phyloP scores from a whole-genome alignment of 1,284 basidiomycete genomes.

The Boletus semigastroideus region DNA sequence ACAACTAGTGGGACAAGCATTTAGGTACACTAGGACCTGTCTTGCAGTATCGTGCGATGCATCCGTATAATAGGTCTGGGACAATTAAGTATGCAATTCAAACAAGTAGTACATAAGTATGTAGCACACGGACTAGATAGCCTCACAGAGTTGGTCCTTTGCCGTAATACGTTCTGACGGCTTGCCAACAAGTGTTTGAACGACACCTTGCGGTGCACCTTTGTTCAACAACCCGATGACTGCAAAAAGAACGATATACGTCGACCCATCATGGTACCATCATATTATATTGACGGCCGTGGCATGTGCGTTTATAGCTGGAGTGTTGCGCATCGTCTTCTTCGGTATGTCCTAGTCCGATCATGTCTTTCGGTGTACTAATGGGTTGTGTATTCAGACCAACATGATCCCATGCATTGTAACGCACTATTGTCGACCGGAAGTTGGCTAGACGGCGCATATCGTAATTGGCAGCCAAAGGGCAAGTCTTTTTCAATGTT shows the following conservation, averaged over 20 bases:
- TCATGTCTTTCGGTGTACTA: background rate
- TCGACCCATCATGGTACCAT: constrained; percentile 58
- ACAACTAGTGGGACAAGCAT: constrained; percentile 34
- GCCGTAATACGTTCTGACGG: no score
- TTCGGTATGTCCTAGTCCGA: constrained; percentile 42
- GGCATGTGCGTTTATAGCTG: constrained; percentile 41
- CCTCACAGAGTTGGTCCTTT: no score
- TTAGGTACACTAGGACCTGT: constrained; percentile 7
- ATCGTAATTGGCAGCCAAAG: constrained; percentile 82
- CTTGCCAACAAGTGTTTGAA: no score
- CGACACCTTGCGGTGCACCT: no score
- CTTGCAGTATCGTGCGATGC: background rate
- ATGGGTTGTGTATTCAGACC: constrained; percentile 46
- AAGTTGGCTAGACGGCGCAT: constrained; percentile 72
- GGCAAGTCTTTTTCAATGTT: constrained; percentile 44
- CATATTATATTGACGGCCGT: constrained; percentile 44
- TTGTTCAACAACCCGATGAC: constrained; percentile 16
- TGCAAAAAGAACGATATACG: constrained; percentile 28
- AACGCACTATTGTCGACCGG: constrained; percentile 67
- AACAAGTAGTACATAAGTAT: background rate
- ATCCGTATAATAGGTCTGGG: constrained; percentile 10
- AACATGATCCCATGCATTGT: constrained; percentile 71
- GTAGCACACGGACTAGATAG: no score
- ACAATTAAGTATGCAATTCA: background rate
- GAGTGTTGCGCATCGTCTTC: constrained; percentile 45